These are phyloP conservation scores for Melampsora americana DNA, from an alignment of 1,284 basidiomycete genomes.

Conservation along the genomic window DNA sequence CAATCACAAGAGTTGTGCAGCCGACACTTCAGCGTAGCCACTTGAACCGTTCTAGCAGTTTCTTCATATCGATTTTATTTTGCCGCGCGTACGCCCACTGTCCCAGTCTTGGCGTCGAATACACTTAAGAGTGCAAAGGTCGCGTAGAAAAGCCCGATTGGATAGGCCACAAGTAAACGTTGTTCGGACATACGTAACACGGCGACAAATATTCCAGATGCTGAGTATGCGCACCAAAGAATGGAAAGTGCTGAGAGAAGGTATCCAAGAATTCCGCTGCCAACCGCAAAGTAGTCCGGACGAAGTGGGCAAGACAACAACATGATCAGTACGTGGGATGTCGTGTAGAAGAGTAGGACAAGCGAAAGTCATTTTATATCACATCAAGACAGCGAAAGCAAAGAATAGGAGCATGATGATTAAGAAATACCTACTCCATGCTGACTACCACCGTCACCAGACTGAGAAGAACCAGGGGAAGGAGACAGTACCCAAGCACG, in stretches of 20 bases:
- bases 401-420: not conserved
- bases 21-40: not conserved
- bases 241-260: constrained; percentile 74
- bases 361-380: not conserved
- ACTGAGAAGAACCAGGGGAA: constrained; percentile 95
- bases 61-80: not conserved
- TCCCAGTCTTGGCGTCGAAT: constrained; percentile 46
- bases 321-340: constrained; percentile 29
- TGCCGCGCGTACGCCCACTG: constrained; percentile 37
- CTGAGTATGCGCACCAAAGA: constrained; percentile 90
- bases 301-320: constrained; percentile 45
- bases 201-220: constrained; percentile 87
- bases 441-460: constrained; percentile 81
- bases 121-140: constrained; percentile 46
- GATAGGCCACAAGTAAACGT: constrained; percentile 86
- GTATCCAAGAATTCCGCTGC: constrained; percentile 76
- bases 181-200: constrained; percentile 91
- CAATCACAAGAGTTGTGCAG: too few relatives aligned
- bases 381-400: not conserved
- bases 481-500: constrained; percentile 91
- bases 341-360: constrained; percentile 4
- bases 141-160: constrained; percentile 75
- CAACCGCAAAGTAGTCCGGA: constrained; percentile 13
- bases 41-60: not conserved
- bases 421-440: constrained; percentile 69